These are phyloP conservation scores for Babesia bovis DNA, from an alignment of 169 alveolate species.

Conservation along the genomic window DNA sequence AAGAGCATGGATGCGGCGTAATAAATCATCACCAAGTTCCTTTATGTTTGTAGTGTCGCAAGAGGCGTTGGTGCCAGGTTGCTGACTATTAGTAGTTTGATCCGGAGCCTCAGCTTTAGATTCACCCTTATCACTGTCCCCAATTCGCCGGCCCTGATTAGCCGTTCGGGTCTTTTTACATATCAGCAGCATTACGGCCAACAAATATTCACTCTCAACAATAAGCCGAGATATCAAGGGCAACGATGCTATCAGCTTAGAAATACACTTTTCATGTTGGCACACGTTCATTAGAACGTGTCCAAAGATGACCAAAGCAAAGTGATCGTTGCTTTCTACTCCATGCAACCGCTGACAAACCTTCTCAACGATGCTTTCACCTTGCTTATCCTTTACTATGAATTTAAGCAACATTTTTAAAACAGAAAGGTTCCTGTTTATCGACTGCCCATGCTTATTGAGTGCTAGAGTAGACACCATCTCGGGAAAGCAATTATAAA, in stretches of 20 bases:
- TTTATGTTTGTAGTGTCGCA: constrained; percentile 7
- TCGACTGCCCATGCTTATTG: constrained; percentile 30
- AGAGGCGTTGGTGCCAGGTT: neutral
- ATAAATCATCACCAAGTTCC: constrained; percentile 54
- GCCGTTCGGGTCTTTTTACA: constrained; percentile 41
- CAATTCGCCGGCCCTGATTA: constrained; percentile 18
- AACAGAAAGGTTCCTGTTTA: constrained; percentile 27
- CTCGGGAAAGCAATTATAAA: constrained; percentile 70
- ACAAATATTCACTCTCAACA: constrained; percentile 37
- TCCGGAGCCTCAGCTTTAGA: constrained; percentile 3
- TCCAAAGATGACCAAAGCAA: constrained; percentile 32
- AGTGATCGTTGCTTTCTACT: constrained; percentile 17
- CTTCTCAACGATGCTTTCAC: constrained; percentile 59
- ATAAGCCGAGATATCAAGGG: constrained; percentile 41
- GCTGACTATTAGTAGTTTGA: neutral
- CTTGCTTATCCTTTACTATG: constrained; percentile 46
- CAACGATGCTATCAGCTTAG: constrained; percentile 41
- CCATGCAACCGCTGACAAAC: constrained; percentile 50
- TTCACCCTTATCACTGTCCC: neutral
- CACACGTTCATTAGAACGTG: constrained; percentile 50
- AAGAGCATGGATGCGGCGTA: constrained; percentile 15
- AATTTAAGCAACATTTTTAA: constrained; percentile 50
- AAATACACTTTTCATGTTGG: constrained; percentile 52
- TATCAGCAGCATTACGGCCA: constrained; percentile 52
- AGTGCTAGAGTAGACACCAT: constrained; percentile 59